Percentiles rank a stretch among this genome's conserved stretches.
Evolutionary conservation across 139 green algal genomes (phyloP).

Genomic region (Pleodorina starrii): DNA sequence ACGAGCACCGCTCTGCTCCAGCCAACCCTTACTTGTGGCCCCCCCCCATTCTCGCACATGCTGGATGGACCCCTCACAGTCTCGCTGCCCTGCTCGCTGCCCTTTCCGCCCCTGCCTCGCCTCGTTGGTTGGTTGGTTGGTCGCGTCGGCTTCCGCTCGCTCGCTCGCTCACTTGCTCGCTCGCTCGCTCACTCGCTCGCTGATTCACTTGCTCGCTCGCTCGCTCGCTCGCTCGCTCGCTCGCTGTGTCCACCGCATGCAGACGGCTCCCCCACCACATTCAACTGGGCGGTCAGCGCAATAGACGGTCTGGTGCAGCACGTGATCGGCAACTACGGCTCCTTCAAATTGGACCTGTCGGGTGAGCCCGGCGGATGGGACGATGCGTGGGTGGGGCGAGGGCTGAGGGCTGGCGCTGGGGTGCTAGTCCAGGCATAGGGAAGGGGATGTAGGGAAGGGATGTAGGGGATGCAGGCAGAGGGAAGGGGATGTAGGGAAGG

Average conservation of each 20-base stretch:
- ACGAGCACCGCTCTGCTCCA: too few species aligned
- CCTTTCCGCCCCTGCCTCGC: neutral
- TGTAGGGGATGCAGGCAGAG: too few species aligned
- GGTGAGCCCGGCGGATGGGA: too few species aligned
- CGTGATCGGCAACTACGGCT: neutral
- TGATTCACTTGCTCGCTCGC: neutral
- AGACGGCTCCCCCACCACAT: neutral
- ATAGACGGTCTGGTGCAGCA: neutral
- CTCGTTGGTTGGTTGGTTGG: neutral
- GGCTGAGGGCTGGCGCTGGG: too few species aligned
- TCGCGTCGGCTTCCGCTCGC: neutral
- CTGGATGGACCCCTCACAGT: neutral
- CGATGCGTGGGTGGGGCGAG: too few species aligned
- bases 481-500: too few species aligned
- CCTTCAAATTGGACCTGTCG: neutral
- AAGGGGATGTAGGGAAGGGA: too few species aligned
- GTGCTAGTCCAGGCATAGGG: too few species aligned
- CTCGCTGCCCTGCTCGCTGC: too few species aligned
- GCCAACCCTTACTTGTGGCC: too few species aligned
- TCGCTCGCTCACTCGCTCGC: neutral
- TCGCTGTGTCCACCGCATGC: neutral
- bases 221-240: neutral
- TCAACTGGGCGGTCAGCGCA: conserved; percentile 9
- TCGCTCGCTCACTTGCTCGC: neutral
- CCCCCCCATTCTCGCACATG: neutral